These are phyloP conservation scores for Gossypium ekmanianum DNA, from an alignment of 345 rosid species.

Conservation along the genomic window DNA sequence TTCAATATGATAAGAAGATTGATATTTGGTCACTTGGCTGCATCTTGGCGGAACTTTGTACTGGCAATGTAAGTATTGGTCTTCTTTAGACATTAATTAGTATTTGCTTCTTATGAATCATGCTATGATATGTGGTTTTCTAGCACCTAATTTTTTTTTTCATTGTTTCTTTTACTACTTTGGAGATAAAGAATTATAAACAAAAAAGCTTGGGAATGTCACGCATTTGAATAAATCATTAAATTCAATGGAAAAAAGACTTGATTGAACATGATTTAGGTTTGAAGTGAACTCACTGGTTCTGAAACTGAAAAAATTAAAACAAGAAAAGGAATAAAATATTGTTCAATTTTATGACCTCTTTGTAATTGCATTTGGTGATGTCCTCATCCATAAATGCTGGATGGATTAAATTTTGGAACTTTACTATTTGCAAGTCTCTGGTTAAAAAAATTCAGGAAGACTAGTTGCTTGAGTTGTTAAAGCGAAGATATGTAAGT, in stretches of 20 bases:
- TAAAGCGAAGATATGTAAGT: not conserved
- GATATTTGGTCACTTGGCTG: slow-evolving; percentile 99
- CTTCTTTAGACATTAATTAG: not conserved
- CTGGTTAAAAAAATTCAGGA: not conserved
- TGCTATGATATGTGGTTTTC: not conserved
- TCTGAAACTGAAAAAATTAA: not conserved
- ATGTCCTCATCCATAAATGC: not conserved
- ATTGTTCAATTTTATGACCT: not conserved
- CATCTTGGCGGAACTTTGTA: slow-evolving; percentile 96
- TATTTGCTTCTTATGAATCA: not conserved
- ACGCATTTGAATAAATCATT: not conserved
- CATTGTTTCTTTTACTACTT: not conserved
- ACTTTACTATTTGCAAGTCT: not conserved
- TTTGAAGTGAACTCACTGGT: not conserved
- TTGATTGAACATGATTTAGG: not conserved
- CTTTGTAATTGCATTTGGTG: not conserved
- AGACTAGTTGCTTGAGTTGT: not conserved
- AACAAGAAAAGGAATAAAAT: not conserved
- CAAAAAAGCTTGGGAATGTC: not conserved
- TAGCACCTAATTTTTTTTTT: not conserved
- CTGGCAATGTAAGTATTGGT: slow-evolving; percentile 85
- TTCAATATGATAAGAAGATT: slow-evolving; percentile 92
- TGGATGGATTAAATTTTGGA: not conserved
- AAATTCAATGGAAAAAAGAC: not conserved
- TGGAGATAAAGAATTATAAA: not conserved